Evolutionary conservation across 1,284 basidiomycete genomes (phyloP).

Genomic region (Cryptococcus wingfieldii): DNA sequence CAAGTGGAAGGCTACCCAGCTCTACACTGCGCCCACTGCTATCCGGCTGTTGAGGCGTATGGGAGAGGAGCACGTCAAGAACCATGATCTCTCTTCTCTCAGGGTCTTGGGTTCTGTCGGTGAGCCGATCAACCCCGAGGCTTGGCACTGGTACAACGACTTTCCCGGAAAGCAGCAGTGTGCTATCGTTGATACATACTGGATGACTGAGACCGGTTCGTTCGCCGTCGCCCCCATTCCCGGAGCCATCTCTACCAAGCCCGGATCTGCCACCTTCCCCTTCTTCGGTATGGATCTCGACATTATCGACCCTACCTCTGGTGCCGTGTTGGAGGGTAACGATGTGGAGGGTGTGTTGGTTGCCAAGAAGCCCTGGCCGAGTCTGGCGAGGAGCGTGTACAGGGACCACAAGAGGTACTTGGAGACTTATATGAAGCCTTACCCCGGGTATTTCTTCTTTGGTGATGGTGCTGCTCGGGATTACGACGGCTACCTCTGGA

Average conservation of each 20-base stretch:
- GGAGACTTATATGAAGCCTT: conserved; percentile 83
- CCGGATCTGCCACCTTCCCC: conserved; percentile 91
- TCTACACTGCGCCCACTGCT: conserved; percentile 82
- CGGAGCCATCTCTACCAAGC: conserved; percentile 91
- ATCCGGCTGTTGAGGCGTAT: conserved; percentile 87
- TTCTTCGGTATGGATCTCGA: conserved; percentile 94
- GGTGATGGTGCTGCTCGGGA: conserved; percentile 95
- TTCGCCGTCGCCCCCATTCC: conserved; percentile 94
- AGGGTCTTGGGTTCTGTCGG: conserved; percentile 90
- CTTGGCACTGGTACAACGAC: conserved; percentile 96
- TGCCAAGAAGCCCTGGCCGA: conserved; percentile 87
- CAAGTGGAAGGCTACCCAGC: conserved; percentile 88
- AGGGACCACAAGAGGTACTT: conserved; percentile 86
- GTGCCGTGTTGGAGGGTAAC: conserved; percentile 68
- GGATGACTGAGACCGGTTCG: conserved; percentile 97
- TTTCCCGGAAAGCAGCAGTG: conserved; percentile 84
- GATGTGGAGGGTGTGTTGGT: conserved; percentile 88
- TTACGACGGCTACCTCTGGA: conserved; percentile 96
- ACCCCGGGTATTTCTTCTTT: conserved; percentile 70
- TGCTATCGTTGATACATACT: conserved; percentile 93
- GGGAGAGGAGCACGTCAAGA: conserved; percentile 80
- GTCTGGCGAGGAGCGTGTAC: conserved; percentile 90
- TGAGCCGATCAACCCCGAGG: conserved; percentile 98
- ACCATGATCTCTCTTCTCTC: conserved; percentile 75
- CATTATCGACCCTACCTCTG: conserved; percentile 69